Evolutionary conservation across 2,329 filamentous ascomycete genomes (phyloP).

Genomic region (Fusarium subglutinans): DNA sequence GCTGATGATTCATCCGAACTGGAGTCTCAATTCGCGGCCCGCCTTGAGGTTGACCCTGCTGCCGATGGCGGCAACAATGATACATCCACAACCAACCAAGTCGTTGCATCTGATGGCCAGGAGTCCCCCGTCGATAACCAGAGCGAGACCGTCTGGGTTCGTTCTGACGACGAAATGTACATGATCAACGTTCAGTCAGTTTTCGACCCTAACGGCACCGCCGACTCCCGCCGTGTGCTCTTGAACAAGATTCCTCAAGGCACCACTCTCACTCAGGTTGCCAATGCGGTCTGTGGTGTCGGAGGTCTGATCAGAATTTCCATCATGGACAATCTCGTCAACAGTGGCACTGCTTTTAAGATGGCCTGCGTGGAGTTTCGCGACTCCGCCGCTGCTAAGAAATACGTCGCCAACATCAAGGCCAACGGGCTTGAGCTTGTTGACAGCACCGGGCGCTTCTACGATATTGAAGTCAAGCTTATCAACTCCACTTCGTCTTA

Average conservation of each 20-base stretch:
- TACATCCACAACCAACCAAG: background rate
- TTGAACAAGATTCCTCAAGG: constrained; percentile 35
- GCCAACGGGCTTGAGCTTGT: background rate
- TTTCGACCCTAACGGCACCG: background rate
- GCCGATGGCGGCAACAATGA: too few relatives aligned
- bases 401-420: background rate
- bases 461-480: background rate
- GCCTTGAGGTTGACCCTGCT: background rate
- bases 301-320: constrained; percentile 20
- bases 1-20: accelerated
- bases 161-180: accelerated
- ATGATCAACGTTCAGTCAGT: accelerated
- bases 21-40: accelerated
- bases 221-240: constrained; percentile 35
- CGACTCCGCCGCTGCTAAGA: background rate
- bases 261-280: constrained; percentile 20
- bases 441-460: background rate
- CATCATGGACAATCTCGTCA: background rate
- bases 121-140: accelerated
- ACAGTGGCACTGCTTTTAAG: accelerated
- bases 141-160: too few relatives aligned
- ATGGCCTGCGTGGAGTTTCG: constrained; percentile 35
- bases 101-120: background rate
- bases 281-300: constrained; percentile 23
- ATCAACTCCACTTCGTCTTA: background rate